These are phyloP conservation scores for Lodderomyces theae DNA, from an alignment of 1,139 yeast genomes.

Conservation along the genomic window DNA sequence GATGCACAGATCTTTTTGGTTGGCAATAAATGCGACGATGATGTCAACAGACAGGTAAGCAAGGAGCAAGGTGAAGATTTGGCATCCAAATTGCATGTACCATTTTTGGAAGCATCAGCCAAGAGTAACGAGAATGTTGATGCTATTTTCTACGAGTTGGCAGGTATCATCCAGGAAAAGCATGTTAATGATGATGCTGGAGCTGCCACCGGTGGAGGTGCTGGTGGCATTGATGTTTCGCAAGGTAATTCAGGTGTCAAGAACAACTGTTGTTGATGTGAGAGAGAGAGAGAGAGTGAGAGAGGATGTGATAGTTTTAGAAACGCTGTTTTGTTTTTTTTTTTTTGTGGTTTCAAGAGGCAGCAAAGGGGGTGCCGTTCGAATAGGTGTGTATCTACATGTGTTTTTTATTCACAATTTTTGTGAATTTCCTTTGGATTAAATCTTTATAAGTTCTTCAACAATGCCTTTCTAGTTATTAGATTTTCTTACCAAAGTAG, in stretches of 20 bases:
- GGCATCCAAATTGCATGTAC: conserved; percentile 84
- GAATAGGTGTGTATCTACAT: not conserved
- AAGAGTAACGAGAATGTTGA: conserved; percentile 91
- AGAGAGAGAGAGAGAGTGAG: no score
- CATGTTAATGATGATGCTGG: conserved; percentile 43
- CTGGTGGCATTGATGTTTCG: conserved; percentile 48
- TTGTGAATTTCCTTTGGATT: not conserved
- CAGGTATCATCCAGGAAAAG: conserved; percentile 83
- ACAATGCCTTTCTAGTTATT: not conserved
- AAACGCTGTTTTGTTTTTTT: no score
- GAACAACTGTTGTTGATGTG: conserved; percentile 38
- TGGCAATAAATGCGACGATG: conserved; percentile 93
- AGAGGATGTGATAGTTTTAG: not conserved
- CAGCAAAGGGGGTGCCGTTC: no score
- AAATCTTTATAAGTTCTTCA: not conserved
- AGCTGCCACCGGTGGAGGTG: conserved; percentile 21
- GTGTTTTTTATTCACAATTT: not conserved
- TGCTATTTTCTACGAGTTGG: conserved; percentile 85
- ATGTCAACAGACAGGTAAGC: conserved; percentile 70
- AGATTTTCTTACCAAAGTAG: conserved; percentile 60
- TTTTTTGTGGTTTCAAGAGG: not conserved
- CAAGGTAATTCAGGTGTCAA: conserved; percentile 32
- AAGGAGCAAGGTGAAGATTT: conserved; percentile 86
- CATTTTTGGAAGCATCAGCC: conserved; percentile 94
- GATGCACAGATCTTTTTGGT: conserved; percentile 92